Percentiles rank a stretch among this genome's conserved stretches.
Evolutionary conservation across 768 basidiomycete genomes (phyloP).

Genomic region (Leccinum obscurum): DNA sequence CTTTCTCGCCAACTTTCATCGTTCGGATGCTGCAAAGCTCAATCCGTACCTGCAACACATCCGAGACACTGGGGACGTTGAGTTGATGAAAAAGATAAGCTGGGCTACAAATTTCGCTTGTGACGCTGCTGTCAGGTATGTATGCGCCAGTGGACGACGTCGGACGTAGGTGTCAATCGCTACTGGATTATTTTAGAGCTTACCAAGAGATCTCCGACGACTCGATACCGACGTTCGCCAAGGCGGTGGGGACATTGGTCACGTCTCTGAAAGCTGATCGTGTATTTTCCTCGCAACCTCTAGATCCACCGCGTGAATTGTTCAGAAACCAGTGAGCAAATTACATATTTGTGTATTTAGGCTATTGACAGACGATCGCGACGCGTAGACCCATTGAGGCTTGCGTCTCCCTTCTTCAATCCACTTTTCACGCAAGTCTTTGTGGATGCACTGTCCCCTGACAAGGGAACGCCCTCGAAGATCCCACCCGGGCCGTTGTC

Average conservation of each 20-base stretch:
- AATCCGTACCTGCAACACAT: conserved; percentile 65
- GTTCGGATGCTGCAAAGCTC: conserved; percentile 66
- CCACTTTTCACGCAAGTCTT: conserved; percentile 49
- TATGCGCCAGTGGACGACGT: conserved; percentile 10
- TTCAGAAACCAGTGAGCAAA: conserved; percentile 56
- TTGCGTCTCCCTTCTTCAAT: not conserved
- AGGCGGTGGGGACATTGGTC: conserved; percentile 54
- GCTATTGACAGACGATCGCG: conserved; percentile 1
- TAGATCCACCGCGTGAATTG: conserved; percentile 50
- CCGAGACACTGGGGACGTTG: conserved; percentile 45
- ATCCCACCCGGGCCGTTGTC: conserved; percentile 42
- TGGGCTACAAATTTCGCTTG: conserved; percentile 57
- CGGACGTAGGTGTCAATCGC: not conserved
- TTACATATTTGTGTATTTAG: not conserved
- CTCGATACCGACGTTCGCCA: conserved; percentile 46
- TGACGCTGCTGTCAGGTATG: conserved; percentile 52
- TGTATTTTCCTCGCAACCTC: conserved; percentile 45
- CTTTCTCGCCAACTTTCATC: conserved; percentile 69
- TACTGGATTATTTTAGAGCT: conserved; percentile 37
- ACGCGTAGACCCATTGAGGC: conserved; percentile 49
- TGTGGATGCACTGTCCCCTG: conserved; percentile 35
- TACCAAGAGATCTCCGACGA: conserved; percentile 60
- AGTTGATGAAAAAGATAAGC: conserved; percentile 56
- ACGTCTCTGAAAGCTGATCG: conserved; percentile 54
- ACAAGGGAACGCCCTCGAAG: conserved; percentile 24